Base-by-base conservation (phyloP, 2,329 filamentous ascomycete genomes). In the Gaeumannomyces sp. region DNA sequence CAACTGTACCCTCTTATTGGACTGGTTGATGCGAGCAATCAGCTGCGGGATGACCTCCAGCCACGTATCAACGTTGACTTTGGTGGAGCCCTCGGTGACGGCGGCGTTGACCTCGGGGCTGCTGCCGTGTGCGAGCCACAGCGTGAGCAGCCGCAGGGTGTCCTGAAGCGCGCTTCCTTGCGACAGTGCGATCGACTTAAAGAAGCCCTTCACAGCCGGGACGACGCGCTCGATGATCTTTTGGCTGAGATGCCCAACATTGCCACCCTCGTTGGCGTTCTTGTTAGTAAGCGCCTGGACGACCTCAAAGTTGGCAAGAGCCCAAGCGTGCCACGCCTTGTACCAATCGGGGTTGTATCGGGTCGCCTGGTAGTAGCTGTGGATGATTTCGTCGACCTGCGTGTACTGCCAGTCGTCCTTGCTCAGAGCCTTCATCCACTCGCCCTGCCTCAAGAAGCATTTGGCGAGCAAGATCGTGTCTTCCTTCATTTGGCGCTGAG, bases 311-410 rank as follows among this genome's bases (percentile, higher is more conserved):
- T 99, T 99, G 64, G 95, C 94, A 68, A 99, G 78, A 14, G 95
- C 96, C 94, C 95, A 99, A 0, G 95, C 91, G 77, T 99, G 95
- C 95, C 95, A 99, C 10, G 96, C 95, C 78, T 99, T 99, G 80
- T 99, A 99, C 87, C 94, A 99, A 67, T 89, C 88, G 45, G 92
- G 89, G 74, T 99, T 96, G 78, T 96, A 97, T 66, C 92, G 89
- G 2, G 95, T 99, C 1, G 96, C 96, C 66, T 93, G 89, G 25
- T 89, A 88, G 76, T 98, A 99, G 1, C 95, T 93, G n/a, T 87
- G 85, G 29, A 99, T 81, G 65, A 99, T 93, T 64, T 98, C 94
- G 63, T 91, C 86, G 4, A 97, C 91, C 69, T 91, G 89, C 11
- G 92, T 89, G 68, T 91, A 87, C 68, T 92, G 89, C 96, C 95